Conservation (phyloP, 495 filamentous ascomycete species). For the Friedmanniomyces endolithicus region DNA sequence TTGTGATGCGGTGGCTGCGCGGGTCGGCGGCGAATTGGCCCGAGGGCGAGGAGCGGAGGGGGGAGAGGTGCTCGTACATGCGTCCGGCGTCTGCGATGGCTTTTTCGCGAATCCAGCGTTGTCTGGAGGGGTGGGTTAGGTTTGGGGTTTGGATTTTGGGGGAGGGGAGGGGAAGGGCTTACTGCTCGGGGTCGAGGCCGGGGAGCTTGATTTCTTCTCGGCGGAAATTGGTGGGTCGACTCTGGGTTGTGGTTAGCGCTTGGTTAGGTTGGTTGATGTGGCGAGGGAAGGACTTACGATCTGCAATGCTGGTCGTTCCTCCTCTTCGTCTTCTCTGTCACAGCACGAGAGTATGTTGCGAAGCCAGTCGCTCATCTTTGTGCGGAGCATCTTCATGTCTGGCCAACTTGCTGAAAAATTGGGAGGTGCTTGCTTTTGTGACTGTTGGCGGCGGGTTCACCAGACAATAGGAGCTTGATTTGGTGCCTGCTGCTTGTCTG, state of each 20-base stretch:
- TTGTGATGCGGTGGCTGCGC: background rate
- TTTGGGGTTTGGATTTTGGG: background rate
- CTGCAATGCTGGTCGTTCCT: conserved; percentile 11
- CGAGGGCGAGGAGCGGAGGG: conserved; percentile 17
- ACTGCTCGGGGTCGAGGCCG: conserved; percentile 26
- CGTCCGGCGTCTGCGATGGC: conserved; percentile 21
- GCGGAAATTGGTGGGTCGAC: conserved; percentile 27
- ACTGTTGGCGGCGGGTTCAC: background rate
- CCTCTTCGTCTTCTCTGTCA: conserved; percentile 15
- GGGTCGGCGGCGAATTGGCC: conserved; percentile 14
- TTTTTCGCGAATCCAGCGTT: conserved; percentile 25
- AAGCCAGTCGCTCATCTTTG: conserved; percentile 16
- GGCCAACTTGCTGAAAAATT: background rate
- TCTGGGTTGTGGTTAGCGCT: conserved; percentile 10
- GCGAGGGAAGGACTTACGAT: conserved; percentile 7
- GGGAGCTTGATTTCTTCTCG: conserved; percentile 23
- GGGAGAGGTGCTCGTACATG: conserved; percentile 15
- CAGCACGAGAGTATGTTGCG: conserved; percentile 18
- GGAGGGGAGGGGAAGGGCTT: conserved; percentile 10
- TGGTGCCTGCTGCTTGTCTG: background rate
- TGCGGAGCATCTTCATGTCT: conserved; percentile 1
- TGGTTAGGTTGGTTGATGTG: background rate
- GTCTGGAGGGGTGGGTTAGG: conserved; percentile 10
- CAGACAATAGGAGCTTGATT: background rate
- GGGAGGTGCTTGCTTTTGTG: background rate